Conservation (phyloP, 1,284 basidiomycete genomes). For the Dichomitus squalens region DNA sequence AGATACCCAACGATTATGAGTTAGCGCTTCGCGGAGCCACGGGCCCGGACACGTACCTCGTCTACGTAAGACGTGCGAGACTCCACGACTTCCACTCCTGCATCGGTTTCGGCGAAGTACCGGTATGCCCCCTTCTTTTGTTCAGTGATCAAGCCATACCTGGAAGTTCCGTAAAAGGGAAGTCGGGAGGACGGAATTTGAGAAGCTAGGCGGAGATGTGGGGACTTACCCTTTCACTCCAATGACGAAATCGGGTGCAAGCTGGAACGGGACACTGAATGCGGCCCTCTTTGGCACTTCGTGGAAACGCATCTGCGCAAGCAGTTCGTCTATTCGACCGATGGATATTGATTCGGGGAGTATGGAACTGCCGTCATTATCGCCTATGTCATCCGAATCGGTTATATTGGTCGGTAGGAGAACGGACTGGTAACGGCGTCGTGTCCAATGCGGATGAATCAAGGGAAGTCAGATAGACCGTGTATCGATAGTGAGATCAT, state of each 20-base stretch:
- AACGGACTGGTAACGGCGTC: slow-evolving; percentile 49
- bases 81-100: slow-evolving; percentile 74
- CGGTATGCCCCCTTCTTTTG: slow-evolving; percentile 82
- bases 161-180: slow-evolving; percentile 32
- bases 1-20: neutral
- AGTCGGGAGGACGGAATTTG: neutral
- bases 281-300: slow-evolving; percentile 88
- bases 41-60: slow-evolving; percentile 50
- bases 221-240: slow-evolving; percentile 83
- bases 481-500: neutral
- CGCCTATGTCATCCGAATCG: slow-evolving; percentile 48
- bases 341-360: slow-evolving; percentile 72
- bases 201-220: neutral
- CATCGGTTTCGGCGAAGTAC: slow-evolving; percentile 81
- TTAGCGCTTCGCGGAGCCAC: neutral
- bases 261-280: slow-evolving; percentile 82
- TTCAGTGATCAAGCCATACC: slow-evolving; percentile 85
- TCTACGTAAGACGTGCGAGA: slow-evolving; percentile 78
- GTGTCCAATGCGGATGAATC: neutral
- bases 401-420: slow-evolving; percentile 54
- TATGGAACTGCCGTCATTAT: slow-evolving; percentile 40
- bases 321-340: slow-evolving; percentile 75
- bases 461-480: slow-evolving; percentile 8
- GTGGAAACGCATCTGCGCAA: slow-evolving; percentile 80
- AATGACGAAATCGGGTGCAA: slow-evolving; percentile 83